Evolutionary conservation across 2,329 filamentous ascomycete species (phyloP).

Genomic region (Tolypocladium endophyticum): DNA sequence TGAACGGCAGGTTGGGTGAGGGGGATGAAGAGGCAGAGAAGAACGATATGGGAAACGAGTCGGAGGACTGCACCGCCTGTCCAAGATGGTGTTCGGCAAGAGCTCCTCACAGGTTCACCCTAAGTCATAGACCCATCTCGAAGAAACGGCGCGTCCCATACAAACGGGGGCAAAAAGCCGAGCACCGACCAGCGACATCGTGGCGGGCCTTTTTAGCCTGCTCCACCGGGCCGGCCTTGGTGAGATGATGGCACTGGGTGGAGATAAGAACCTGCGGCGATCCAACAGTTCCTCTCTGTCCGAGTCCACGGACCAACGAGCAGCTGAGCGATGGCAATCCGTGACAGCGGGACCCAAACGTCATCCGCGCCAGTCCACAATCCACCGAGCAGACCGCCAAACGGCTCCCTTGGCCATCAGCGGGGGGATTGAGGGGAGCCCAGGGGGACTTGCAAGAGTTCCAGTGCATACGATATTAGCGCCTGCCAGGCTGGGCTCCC

Average conservation of each 20-base stretch:
- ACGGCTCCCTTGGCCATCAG: not conserved
- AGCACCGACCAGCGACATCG: not conserved
- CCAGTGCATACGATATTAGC: not conserved
- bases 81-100: not conserved
- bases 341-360: not conserved
- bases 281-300: not conserved
- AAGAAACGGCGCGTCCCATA: not conserved
- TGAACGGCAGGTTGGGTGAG: not conserved
- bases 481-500: not conserved
- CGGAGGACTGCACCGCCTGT: not conserved
- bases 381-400: not conserved
- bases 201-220: not conserved
- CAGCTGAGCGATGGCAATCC: not conserved
- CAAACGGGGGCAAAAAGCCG: not conserved
- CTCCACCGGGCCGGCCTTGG: not conserved
- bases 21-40: not conserved
- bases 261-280: not conserved
- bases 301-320: not conserved
- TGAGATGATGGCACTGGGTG: not conserved
- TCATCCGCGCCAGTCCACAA: not conserved
- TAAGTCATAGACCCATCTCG: not conserved
- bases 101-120: not conserved
- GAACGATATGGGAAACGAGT: not conserved
- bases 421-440: not conserved
- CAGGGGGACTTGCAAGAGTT: not conserved